phyloP scores from a whole-genome alignment of 2,329 filamentous ascomycete species.

The Orbilia javanica region DNA sequence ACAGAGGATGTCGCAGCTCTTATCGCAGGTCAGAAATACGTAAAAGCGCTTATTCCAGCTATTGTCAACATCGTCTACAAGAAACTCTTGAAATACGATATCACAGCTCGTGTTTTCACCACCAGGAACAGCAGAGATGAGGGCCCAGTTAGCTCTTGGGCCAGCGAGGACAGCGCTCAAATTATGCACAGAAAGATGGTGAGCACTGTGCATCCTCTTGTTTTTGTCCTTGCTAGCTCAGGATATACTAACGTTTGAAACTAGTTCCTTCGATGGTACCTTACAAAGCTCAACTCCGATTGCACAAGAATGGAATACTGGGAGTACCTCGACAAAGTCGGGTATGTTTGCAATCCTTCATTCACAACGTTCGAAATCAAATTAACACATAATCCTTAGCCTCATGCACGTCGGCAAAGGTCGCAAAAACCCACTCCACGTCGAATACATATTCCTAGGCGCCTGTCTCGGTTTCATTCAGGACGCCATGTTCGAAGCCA shows the following conservation, averaged over 20 bases:
- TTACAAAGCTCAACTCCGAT: constrained; percentile 80
- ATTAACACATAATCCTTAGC: constrained; percentile 62
- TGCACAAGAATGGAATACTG: constrained; percentile 82
- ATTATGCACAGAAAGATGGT: constrained; percentile 58
- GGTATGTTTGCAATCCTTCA: constrained; percentile 65
- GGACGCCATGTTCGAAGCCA: constrained; percentile 81
- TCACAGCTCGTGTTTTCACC: constrained; percentile 82
- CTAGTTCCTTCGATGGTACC: constrained; percentile 73
- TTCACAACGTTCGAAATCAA: constrained; percentile 72
- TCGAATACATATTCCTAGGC: constrained; percentile 85
- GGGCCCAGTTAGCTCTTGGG: constrained; percentile 69
- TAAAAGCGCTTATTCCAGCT: constrained; percentile 83
- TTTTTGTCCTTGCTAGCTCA: constrained; percentile 69
- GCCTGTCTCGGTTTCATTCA: constrained; percentile 80
- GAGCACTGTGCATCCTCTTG: constrained; percentile 6
- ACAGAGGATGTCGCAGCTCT: constrained; percentile 80
- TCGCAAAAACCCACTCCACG: constrained; percentile 77
- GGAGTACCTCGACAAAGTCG: constrained; percentile 86
- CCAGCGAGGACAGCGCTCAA: constrained; percentile 49
- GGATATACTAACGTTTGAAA: constrained; percentile 56
- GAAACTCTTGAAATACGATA: constrained; percentile 83
- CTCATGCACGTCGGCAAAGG: constrained; percentile 70
- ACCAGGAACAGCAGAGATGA: constrained; percentile 74
- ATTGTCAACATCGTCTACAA: constrained; percentile 87
- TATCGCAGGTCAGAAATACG: constrained; percentile 77